Evolutionary conservation across 768 basidiomycete genomes (phyloP).

Genomic region (Pisolithus marmoratus): DNA sequence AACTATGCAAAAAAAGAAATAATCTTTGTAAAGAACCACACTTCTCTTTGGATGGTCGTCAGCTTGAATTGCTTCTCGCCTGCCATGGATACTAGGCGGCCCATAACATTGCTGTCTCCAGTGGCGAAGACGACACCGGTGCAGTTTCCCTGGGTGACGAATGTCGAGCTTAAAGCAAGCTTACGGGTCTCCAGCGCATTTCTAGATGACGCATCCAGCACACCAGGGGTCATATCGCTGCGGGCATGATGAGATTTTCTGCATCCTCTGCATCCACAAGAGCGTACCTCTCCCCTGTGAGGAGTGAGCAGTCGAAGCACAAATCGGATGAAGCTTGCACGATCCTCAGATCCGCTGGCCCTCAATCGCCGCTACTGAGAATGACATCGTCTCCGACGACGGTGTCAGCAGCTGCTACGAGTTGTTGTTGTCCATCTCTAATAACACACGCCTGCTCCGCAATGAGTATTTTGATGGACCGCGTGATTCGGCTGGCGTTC

Average conservation of each 20-base stretch:
- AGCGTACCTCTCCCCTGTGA: slow-evolving; percentile 43
- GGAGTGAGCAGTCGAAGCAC: slow-evolving; percentile 46
- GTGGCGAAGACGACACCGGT: slow-evolving; percentile 37
- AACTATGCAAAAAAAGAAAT: slow-evolving; percentile 37
- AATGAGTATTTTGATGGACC: slow-evolving; percentile 52
- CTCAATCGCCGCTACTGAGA: slow-evolving; percentile 49
- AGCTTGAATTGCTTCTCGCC: slow-evolving; percentile 40
- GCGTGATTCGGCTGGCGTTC: slow-evolving; percentile 45
- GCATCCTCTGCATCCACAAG: not conserved
- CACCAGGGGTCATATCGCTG: slow-evolving; percentile 40
- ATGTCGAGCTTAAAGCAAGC: slow-evolving; percentile 43
- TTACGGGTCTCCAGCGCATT: slow-evolving; percentile 44
- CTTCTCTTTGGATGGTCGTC: slow-evolving; percentile 43
- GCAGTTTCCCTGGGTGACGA: slow-evolving; percentile 37
- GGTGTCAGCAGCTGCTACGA: slow-evolving; percentile 48
- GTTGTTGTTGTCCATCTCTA: slow-evolving; percentile 44
- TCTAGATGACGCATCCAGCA: slow-evolving; percentile 39
- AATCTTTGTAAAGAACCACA: slow-evolving; percentile 49
- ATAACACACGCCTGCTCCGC: slow-evolving; percentile 55
- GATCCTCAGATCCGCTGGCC: slow-evolving; percentile 56
- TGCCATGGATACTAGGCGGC: slow-evolving; percentile 51
- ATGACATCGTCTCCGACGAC: slow-evolving; percentile 53
- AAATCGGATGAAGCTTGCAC: slow-evolving; percentile 47
- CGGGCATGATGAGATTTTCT: not conserved
- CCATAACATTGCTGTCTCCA: slow-evolving; percentile 43